Evolutionary conservation across 2,329 filamentous ascomycete species (phyloP).

Genomic region (Alternaria metachromatica): DNA sequence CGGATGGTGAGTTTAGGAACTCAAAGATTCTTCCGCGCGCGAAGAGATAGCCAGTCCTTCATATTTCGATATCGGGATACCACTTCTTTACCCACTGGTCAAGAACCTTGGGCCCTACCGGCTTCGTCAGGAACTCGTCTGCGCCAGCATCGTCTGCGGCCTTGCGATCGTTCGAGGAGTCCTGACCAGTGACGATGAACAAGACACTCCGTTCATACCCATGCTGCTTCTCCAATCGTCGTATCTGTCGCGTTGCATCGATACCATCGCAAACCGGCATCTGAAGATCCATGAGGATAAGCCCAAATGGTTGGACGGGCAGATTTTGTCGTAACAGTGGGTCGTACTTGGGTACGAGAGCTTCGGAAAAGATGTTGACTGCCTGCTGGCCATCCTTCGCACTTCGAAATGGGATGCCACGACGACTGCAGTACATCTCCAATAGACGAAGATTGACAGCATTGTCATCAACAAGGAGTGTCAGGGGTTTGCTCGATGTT

Average conservation of each 20-base stretch:
- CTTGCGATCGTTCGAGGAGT: slow-evolving; percentile 31
- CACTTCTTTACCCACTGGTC: slow-evolving; percentile 30
- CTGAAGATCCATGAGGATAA: slow-evolving; percentile 52
- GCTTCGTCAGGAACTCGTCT: slow-evolving; percentile 43
- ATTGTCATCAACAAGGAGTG: slow-evolving; percentile 57
- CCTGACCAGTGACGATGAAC: slow-evolving; percentile 46
- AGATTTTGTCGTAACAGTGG: slow-evolving; percentile 9
- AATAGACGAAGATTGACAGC: slow-evolving; percentile 54
- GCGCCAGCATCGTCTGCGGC: slow-evolving; percentile 36
- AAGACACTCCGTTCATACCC: slow-evolving; percentile 33
- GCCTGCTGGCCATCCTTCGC: slow-evolving; percentile 53
- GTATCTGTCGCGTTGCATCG: slow-evolving; percentile 44
- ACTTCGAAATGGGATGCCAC: slow-evolving; percentile 45
- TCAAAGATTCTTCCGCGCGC: not conserved
- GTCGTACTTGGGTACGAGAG: slow-evolving; percentile 1
- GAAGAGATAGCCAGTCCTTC: not conserved
- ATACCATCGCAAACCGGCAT: slow-evolving; percentile 52
- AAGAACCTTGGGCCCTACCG: slow-evolving; percentile 38
- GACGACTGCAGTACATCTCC: slow-evolving; percentile 56
- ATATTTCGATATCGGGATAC: slow-evolving; percentile 22
- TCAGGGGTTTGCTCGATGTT: slow-evolving; percentile 23
- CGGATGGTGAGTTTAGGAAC: not conserved
- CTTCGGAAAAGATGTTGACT: slow-evolving; percentile 40
- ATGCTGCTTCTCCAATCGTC: slow-evolving; percentile 36
- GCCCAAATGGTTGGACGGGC: slow-evolving; percentile 29